Conservation (phyloP, 2,329 filamentous ascomycete species). For the Scorias spongiosa region DNA sequence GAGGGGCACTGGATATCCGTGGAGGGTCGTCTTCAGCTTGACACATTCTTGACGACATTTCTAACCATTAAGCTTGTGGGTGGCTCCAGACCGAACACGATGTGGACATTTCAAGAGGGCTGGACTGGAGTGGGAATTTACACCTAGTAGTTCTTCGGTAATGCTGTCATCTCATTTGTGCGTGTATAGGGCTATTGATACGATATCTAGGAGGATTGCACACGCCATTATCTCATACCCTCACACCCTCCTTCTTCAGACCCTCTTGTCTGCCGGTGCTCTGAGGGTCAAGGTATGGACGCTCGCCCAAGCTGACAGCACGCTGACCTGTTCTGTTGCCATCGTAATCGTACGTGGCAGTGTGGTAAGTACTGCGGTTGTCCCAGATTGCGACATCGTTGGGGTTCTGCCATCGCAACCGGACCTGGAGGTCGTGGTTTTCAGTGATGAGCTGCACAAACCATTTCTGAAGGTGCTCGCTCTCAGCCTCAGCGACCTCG, state of each 20-base stretch:
- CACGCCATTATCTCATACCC: neutral
- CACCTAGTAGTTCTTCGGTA: no score
- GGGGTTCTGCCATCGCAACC: slow-evolving; percentile 45
- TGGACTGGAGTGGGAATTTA: no score
- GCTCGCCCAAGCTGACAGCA: slow-evolving; percentile 1
- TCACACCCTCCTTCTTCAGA: slow-evolving; percentile 1
- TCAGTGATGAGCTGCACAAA: slow-evolving; percentile 27
- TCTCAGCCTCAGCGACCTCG: slow-evolving; percentile 26
- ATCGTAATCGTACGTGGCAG: slow-evolving; percentile 1
- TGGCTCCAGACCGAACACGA: no score
- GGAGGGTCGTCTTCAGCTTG: no score
- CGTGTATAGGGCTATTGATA: no score
- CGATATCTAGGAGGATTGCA: no score
- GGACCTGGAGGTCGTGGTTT: slow-evolving; percentile 52
- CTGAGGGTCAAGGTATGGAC: slow-evolving; percentile 1
- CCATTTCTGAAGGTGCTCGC: slow-evolving; percentile 11
- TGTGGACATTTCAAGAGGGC: no score
- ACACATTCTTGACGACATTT: no score
- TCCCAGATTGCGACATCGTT: slow-evolving; percentile 47
- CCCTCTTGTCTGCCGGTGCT: neutral
- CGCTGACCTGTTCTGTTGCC: slow-evolving; percentile 1
- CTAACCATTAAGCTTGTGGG: no score
- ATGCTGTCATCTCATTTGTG: no score
- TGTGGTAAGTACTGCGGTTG: slow-evolving; percentile 35
- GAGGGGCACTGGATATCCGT: no score